phyloP scores from a whole-genome alignment of 78 protist genomes.

The Cavenderia fasciculata region DNA sequence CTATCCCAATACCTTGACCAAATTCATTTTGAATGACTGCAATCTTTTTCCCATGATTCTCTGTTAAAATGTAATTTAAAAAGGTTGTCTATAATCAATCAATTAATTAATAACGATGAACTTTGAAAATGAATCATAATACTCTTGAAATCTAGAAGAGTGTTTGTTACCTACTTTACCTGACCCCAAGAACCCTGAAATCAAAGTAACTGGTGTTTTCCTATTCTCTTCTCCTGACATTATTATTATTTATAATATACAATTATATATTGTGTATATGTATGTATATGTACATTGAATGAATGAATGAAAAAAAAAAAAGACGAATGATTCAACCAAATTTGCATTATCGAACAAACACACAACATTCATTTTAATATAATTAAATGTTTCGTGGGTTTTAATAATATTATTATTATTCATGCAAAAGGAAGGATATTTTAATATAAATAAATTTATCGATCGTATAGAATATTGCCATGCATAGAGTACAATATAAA shows the following conservation, averaged over 20 bases:
- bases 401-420: not conserved
- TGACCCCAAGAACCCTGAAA: conserved; percentile 80
- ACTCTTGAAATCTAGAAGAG: too few species aligned
- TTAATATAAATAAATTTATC: not conserved
- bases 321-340: too few species aligned
- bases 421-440: not conserved
- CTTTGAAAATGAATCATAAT: not conserved
- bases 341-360: too few species aligned
- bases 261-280: too few species aligned
- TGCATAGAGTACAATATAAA: not conserved
- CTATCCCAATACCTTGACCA: conserved; percentile 79
- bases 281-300: too few species aligned
- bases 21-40: conserved; percentile 84
- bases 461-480: not conserved
- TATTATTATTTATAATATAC: too few species aligned
- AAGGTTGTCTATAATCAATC: conserved; percentile 61
- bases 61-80: conserved; percentile 73
- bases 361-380: too few species aligned
- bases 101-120: not conserved
- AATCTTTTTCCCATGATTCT: conserved; percentile 74
- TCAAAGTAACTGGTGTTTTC: conserved; percentile 76
- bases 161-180: conserved; percentile 65
- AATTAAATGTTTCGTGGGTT: not conserved
- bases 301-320: too few species aligned
- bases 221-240: too few species aligned